Evolutionary conservation across 1,284 basidiomycete genomes (phyloP).

Genomic region (Fomitopsis pinicola): DNA sequence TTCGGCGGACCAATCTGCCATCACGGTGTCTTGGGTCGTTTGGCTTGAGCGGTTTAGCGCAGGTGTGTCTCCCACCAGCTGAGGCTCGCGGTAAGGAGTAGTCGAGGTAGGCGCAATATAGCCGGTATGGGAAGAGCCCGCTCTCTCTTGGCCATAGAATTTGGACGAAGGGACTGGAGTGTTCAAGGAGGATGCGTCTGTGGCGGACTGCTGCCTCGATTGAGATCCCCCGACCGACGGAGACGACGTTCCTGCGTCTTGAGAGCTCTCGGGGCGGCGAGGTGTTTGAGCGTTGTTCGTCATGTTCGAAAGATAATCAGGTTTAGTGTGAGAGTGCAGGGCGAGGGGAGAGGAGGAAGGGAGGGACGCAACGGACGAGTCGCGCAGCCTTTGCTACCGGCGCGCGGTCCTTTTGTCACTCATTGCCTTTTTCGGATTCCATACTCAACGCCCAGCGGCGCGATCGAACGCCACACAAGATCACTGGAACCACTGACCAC

Average conservation of each 20-base stretch:
- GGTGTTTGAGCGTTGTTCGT: neutral
- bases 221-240: neutral
- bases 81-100: constrained; percentile 40
- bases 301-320: neutral
- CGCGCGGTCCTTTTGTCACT: no score
- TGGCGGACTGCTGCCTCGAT: neutral
- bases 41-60: constrained; percentile 3
- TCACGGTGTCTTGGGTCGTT: constrained; percentile 1
- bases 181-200: neutral
- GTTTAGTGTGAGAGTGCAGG: neutral
- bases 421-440: no score
- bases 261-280: neutral
- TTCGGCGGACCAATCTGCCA: constrained; percentile 13
- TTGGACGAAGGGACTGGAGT: constrained; percentile 1
- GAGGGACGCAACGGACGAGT: neutral
- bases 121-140: constrained; percentile 28
- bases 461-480: no score
- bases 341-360: neutral
- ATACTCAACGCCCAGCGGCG: no score
- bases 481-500: no score
- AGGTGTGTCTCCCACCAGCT: constrained; percentile 34
- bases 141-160: neutral
- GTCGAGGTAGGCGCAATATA: constrained; percentile 25
- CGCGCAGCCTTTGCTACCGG: no score
- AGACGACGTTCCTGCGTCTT: neutral